These are phyloP conservation scores for Populus ilicifolia DNA, from an alignment of 345 rosid genomes.

Conservation along the genomic window DNA sequence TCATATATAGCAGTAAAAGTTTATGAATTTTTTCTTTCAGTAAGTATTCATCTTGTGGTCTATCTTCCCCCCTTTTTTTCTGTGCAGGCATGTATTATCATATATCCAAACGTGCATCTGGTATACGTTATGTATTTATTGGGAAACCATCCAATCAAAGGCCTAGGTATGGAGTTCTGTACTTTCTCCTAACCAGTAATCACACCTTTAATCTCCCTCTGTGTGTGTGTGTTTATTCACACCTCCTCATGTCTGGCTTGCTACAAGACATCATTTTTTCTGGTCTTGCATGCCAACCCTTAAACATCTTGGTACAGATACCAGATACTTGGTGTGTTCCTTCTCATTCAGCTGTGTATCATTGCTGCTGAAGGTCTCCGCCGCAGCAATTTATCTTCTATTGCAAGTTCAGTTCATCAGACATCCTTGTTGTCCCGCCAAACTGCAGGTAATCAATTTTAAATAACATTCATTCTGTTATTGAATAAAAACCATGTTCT, in stretches of 20 bases:
- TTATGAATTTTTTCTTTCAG: background rate
- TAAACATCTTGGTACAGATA: slow-evolving; percentile 47
- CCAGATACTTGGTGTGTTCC: slow-evolving; percentile 87
- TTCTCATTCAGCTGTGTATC: slow-evolving; percentile 82
- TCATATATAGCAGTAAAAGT: background rate
- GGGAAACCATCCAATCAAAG: slow-evolving; percentile 93
- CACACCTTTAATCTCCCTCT: background rate
- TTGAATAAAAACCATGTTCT: background rate
- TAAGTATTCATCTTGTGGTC: background rate
- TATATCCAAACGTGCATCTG: slow-evolving; percentile 81
- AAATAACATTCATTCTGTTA: background rate
- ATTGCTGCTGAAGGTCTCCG: slow-evolving; percentile 86
- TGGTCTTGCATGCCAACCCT: background rate
- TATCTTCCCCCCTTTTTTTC: background rate
- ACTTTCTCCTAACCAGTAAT: background rate
- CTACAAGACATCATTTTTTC: background rate
- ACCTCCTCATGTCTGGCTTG: background rate
- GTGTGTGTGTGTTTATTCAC: background rate
- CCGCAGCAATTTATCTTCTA: slow-evolving; percentile 76
- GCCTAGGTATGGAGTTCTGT: slow-evolving; percentile 52
- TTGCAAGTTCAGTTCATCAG: slow-evolving; percentile 72
- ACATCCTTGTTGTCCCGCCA: slow-evolving; percentile 57
- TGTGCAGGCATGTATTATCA: slow-evolving; percentile 80
- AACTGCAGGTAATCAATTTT: slow-evolving; percentile 45
- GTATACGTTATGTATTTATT: slow-evolving; percentile 78